These are phyloP conservation scores for Cicer chorassanicum DNA, from an alignment of 306 rosid species.

Conservation along the genomic window DNA sequence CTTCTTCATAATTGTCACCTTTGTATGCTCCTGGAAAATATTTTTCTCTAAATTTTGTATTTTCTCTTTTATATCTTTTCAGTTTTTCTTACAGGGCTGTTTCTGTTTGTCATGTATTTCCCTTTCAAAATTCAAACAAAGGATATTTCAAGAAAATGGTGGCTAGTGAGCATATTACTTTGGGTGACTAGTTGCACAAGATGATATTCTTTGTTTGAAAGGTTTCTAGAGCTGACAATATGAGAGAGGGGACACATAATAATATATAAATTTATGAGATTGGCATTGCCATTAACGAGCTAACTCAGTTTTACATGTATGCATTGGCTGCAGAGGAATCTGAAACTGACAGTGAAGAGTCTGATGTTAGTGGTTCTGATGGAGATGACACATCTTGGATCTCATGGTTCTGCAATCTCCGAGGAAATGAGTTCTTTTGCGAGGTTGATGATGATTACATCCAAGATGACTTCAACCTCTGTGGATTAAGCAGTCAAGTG, in stretches of 20 bases:
- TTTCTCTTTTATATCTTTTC: not conserved
- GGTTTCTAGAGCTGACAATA: not conserved
- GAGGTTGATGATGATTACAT: conserved; percentile 99
- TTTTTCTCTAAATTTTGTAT: not conserved
- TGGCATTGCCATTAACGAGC: conserved; percentile 6
- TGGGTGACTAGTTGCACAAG: not conserved
- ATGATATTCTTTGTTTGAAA: not conserved
- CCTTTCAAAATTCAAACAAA: conserved; percentile 7
- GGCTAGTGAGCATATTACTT: not conserved
- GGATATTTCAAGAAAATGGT: conserved; percentile 1
- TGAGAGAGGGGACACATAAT: not conserved
- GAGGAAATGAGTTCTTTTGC: conserved; percentile 96
- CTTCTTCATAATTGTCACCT: not conserved
- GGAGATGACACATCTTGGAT: conserved; percentile 99
- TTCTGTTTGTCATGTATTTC: not conserved
- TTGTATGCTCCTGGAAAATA: not conserved
- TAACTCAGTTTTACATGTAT: conserved; percentile 35
- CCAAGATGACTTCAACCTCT: conserved; percentile 97
- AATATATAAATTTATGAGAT: not conserved
- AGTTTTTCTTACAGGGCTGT: not conserved
- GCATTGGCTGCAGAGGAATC: conserved; percentile 75
- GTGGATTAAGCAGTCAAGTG: conserved; percentile 98
- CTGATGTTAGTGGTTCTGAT: conserved; percentile 98
- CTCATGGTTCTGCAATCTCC: conserved; percentile 97
- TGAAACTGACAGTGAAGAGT: conserved; percentile 94